These are phyloP conservation scores for Chaetomium globosum DNA, from an alignment of 2,329 filamentous ascomycete genomes.

Conservation along the genomic window DNA sequence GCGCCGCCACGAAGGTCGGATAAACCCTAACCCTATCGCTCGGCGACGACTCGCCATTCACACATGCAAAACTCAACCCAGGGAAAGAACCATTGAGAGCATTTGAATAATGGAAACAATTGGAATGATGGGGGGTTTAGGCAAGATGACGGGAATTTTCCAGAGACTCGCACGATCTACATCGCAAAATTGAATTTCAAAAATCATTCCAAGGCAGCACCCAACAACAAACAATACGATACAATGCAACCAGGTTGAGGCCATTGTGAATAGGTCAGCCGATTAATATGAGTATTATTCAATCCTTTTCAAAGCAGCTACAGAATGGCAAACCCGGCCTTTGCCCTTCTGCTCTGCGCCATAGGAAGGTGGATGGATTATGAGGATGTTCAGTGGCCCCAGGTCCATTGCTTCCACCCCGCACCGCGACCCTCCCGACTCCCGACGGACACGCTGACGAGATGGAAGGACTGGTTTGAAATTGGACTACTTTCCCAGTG, in stretches of 20 bases:
- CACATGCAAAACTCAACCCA: neutral
- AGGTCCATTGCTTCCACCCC: neutral
- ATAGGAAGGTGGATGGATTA: neutral
- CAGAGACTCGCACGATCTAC: neutral
- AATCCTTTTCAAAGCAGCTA: neutral
- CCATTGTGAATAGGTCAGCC: neutral
- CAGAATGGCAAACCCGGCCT: neutral
- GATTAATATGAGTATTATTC: neutral
- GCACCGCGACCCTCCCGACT: neutral
- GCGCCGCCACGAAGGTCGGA: neutral
- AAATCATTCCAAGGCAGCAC: neutral
- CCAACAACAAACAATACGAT: neutral
- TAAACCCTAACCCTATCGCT: constrained; percentile 3
- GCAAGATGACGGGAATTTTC: neutral
- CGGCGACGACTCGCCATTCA: neutral
- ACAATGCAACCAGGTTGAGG: neutral
- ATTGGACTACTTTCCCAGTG: neutral
- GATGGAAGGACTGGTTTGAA: neutral
- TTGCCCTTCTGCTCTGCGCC: neutral
- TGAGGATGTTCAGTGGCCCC: neutral
- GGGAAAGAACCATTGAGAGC: neutral
- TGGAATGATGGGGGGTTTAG: neutral
- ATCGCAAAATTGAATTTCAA: neutral
- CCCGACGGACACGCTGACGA: neutral
- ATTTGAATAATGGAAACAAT: constrained; percentile 1